A percentile compares a stretch with the other conserved stretches of the same genome.
These are phyloP conservation scores for Picea abies DNA, from an alignment of 83 land plant genomes.

Conservation along the genomic window DNA sequence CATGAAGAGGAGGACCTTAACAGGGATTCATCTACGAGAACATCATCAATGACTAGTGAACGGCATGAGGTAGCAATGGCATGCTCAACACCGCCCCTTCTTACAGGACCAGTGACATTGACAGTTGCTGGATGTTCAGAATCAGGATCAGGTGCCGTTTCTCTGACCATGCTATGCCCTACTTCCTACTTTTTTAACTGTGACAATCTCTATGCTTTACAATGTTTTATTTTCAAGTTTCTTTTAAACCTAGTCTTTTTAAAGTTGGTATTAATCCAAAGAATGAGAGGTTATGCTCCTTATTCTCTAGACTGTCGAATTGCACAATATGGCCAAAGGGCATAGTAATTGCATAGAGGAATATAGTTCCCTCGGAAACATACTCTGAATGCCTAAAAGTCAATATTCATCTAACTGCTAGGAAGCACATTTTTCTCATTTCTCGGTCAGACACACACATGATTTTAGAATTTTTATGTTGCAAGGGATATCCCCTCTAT, in stretches of 20 bases:
- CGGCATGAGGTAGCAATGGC: neutral
- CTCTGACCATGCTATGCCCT: neutral
- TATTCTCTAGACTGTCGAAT: neutral
- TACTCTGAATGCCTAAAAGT: neutral
- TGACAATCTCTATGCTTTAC: neutral
- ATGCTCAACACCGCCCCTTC: slow-evolving; percentile 3
- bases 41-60: neutral
- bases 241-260: too few species aligned
- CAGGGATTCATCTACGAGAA: neutral
- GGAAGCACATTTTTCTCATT: neutral
- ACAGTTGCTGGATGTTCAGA: slow-evolving; percentile 11
- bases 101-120: neutral
- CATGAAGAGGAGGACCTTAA: neutral
- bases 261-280: too few species aligned
- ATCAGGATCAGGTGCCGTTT: slow-evolving; percentile 4
- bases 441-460: neutral
- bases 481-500: neutral
- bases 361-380: neutral
- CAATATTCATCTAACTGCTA: neutral
- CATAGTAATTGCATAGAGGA: neutral
- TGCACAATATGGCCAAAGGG: neutral
- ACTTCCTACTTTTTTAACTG: neutral
- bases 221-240: neutral
- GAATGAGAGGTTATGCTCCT: neutral
- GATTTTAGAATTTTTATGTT: neutral